Conservation (phyloP, 2,329 filamentous ascomycete genomes). For the Apiospora sp. region DNA sequence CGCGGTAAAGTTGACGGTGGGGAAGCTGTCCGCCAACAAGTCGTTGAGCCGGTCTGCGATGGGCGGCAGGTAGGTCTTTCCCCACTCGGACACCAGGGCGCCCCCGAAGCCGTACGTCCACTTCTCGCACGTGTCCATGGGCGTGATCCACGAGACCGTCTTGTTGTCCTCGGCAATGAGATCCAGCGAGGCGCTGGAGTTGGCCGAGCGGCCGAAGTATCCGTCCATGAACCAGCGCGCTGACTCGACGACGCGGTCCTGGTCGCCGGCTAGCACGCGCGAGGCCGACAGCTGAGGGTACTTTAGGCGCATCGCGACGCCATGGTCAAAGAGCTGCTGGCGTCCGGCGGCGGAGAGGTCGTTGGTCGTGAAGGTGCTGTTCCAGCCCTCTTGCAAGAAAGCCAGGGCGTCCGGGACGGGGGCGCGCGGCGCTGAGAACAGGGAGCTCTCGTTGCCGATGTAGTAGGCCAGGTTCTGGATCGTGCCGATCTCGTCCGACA, state of each 20-base stretch:
- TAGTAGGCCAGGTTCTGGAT: conserved; percentile 33
- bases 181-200: conserved; percentile 31
- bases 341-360: conserved; percentile 33
- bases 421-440: conserved; percentile 31
- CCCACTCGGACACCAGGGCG: conserved; percentile 29
- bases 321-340: conserved; percentile 36
- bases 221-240: conserved; percentile 36
- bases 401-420: conserved; percentile 30
- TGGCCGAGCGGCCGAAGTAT: conserved; percentile 33
- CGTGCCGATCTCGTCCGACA: conserved; percentile 31
- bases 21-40: conserved; percentile 27
- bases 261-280: conserved; percentile 33
- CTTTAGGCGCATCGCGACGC: conserved; percentile 31
- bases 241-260: conserved; percentile 35
- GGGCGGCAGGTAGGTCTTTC: conserved; percentile 33
- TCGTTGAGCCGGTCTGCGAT: conserved; percentile 33
- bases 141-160: conserved; percentile 37
- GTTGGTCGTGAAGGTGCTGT: conserved; percentile 32
- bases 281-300: conserved; percentile 33
- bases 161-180: conserved; percentile 29
- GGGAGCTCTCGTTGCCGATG: conserved; percentile 32
- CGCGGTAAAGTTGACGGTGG: conserved; percentile 31
- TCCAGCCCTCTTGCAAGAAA: conserved; percentile 32
- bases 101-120: conserved; percentile 32
- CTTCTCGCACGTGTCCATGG: conserved; percentile 31